A percentile compares a stretch with the other conserved stretches of the same genome.
phyloP scores from a whole-genome alignment of 208 protist species.

The Leishmania tropica region DNA sequence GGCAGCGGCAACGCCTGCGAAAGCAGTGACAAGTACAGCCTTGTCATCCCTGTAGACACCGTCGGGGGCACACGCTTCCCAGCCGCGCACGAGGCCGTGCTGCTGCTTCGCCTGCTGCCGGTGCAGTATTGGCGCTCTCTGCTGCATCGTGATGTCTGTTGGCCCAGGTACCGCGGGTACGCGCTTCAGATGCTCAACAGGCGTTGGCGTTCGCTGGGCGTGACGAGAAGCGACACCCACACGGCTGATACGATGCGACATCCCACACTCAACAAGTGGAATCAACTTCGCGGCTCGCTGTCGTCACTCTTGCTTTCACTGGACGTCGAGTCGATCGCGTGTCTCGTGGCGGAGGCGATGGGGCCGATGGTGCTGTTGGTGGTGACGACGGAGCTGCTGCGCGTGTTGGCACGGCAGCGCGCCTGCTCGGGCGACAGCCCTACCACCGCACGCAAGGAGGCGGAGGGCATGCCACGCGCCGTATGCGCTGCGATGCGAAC shows the following conservation, averaged over 20 bases:
- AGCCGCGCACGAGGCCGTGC: background rate
- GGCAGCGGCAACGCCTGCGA: background rate
- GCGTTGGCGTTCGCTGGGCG: background rate
- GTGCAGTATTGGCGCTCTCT: background rate
- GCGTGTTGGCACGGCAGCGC: background rate
- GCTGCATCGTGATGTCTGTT: background rate
- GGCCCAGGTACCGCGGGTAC: constrained; percentile 13
- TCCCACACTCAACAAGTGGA: background rate
- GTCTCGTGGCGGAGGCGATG: constrained; percentile 2
- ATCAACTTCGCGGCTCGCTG: background rate
- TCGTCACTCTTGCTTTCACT: background rate
- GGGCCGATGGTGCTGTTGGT: constrained; percentile 4
- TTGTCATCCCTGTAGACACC: background rate
- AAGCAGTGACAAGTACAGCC: background rate
- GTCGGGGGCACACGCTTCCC: background rate
- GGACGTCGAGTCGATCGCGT: background rate
- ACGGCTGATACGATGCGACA: background rate
- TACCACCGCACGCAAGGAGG: background rate
- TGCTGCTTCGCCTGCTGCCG: constrained; percentile 13
- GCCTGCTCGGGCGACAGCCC: background rate
- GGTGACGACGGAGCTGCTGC: constrained; percentile 4
- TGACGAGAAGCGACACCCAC: background rate
- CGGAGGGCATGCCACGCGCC: background rate
- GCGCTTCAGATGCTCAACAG: background rate
- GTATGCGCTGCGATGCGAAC: background rate